Base-by-base conservation (phyloP, 192 early-diverging fungal genomes). In the Coemansia aciculifera region DNA sequence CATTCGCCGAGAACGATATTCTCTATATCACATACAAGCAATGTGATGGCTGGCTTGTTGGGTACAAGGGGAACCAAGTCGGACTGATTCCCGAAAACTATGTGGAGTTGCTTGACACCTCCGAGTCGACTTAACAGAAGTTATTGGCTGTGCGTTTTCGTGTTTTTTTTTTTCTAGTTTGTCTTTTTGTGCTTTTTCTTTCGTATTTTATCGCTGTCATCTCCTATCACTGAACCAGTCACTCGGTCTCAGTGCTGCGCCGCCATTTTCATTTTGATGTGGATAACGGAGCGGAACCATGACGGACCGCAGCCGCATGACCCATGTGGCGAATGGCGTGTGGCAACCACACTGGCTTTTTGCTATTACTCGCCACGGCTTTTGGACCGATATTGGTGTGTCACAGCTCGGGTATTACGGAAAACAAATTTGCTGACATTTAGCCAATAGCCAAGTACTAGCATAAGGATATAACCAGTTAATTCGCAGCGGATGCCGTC, bases 51-150 rank as follows among this genome's bases (percentile, higher is more conserved):
- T 93, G 91, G 91, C 78, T 93, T 31, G 81, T 91, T 59, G 91
- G 89, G 7, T 90, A 89, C 72, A 83, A 83, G 63, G 72, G 59
- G 17, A 84, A 87, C 64, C 78, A 89, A 67, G 86, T 89, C 27
- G 91, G 91, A 1, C 71, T 93, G 44, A 85, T 93, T 52, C 91
- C 91, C 31, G 91, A 91, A 60, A 89, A 90, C 75, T 93, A 91
- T 73, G 86, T 93, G 37, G 84, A 91, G 79, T 57, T 88, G 66
- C 42, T 73, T 17, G 64, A 49, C 17, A 17, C 42, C 24, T 34
- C 49, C 48, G 29, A 59, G 59, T 51, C 67, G 7, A 63, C 32
- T 3, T 63, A 63, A 40, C 27, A 49, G 24, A 29, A 21, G 7
- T 2, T 5, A 24, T 11, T 17, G 19, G 13, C n/a, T 46, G 19